These are phyloP conservation scores for Xylariaceae sp. DNA, from an alignment of 2,329 filamentous ascomycete species.

Conservation along the genomic window DNA sequence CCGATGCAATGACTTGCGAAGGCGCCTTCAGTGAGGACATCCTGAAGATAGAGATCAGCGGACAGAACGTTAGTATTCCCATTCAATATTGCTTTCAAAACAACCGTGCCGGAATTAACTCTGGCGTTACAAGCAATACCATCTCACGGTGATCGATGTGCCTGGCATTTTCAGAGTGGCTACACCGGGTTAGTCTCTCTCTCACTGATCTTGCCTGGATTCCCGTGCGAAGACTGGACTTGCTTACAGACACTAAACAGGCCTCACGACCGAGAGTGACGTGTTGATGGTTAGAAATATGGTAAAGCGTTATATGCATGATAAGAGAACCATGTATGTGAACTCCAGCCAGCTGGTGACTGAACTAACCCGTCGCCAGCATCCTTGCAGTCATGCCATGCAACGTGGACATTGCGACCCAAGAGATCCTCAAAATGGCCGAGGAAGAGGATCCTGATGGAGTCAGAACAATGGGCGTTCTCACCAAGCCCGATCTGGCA, in stretches of 20 bases:
- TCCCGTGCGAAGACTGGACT: not conserved
- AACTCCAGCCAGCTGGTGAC: not conserved
- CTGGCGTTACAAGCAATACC: constrained; percentile 28
- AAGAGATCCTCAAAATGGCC: constrained; percentile 34
- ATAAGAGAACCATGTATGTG: constrained; percentile 39
- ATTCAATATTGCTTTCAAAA: too few species aligned
- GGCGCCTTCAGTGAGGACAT: constrained; percentile 43
- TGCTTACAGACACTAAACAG: constrained; percentile 13
- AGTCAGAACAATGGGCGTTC: constrained; percentile 25
- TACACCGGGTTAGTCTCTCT: constrained; percentile 26
- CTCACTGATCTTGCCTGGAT: not conserved
- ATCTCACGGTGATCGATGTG: constrained; percentile 49
- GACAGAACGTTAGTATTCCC: constrained; percentile 35
- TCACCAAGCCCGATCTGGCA: constrained; percentile 50
- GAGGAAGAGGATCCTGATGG: constrained; percentile 25
- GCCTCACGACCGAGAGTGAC: constrained; percentile 39
- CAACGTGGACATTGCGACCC: constrained; percentile 34
- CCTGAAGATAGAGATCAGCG: constrained; percentile 39
- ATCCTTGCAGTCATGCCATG: constrained; percentile 29
- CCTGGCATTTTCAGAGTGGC: constrained; percentile 43
- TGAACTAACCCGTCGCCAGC: constrained; percentile 3
- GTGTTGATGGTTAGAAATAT: constrained; percentile 40
- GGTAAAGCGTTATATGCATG: constrained; percentile 41
- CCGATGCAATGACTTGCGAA: constrained; percentile 3
- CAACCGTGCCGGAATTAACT: constrained; percentile 10